Evolutionary conservation across 2,329 filamentous ascomycete species (phyloP), one percentile per base, ranked within the genome.

Genomic region (Hypoxylon sp.): DNA sequence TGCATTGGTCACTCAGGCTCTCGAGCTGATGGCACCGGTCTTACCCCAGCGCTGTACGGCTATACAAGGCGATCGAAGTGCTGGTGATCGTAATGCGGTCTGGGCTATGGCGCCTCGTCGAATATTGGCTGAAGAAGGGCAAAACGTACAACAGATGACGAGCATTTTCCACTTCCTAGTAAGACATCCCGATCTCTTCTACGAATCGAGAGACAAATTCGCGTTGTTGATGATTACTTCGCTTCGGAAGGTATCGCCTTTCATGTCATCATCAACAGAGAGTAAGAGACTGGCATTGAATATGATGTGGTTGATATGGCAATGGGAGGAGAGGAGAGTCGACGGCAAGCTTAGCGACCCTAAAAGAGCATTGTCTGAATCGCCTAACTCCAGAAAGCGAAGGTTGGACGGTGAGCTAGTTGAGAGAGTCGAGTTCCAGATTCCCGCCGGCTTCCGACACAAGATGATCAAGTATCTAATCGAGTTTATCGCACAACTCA

Each of bases 141-240:
- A 94, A 57, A 99, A 99, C 63, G 81, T 93, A 35, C 92, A 96
- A 71, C 94, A 97, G 73, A 88, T 97, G 75, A 96, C 91, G 43
- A 94, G 89, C 74, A 97, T 99, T 63, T 97, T 97, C 76, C 89
- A 97, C 65, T 99, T 99, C 73, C 78, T 99, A 23, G 93, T 97
- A 25, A 85, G 90, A 48, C 93, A 99, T 68, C 89, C 92, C 0
- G 88, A 94, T 64, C 77, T 99, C 3, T 99, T 99, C 74, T 99
- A 95, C 63, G 93, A 97, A 58, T 91, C 91, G 1, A 82, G 94
- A 45, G 94, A 99, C 60, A 92, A 93, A 66, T 95, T 97, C 60
- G 86, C 91, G 3, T 83, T 89, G 48, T 82, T 94, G 58, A 95
- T 99, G 68, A 92, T 99, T 47, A 87, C 87, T 1, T 93, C 91